phyloP scores from a whole-genome alignment of 2,329 filamentous ascomycete species.

The Diaporthe sp. region DNA sequence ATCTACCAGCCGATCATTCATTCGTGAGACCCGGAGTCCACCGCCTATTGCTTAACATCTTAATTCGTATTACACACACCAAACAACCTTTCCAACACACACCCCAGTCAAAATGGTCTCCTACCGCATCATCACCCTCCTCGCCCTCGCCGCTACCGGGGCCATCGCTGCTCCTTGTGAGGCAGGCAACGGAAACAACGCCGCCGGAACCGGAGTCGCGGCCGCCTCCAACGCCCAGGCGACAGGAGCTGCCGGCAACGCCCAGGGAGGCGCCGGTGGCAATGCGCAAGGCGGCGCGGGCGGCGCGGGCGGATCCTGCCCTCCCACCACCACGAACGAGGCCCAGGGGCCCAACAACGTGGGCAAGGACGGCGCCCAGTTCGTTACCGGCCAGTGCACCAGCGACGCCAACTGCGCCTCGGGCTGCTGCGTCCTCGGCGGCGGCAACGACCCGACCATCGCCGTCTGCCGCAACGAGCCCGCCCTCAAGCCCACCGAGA shows the following conservation, averaged over 20 bases:
- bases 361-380: constrained; percentile 24
- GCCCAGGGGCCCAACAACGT: not conserved
- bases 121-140: constrained; percentile 16
- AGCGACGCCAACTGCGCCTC: constrained; percentile 31
- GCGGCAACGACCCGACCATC: constrained; percentile 4
- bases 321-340: not conserved
- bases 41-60: not conserved
- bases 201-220: constrained; percentile 10
- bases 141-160: constrained; percentile 11
- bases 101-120: constrained; percentile 22
- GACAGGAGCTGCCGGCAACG: not conserved
- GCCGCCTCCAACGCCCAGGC: not conserved
- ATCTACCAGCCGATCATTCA: not conserved
- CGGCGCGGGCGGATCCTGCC: not conserved
- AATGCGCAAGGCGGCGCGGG: not conserved
- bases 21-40: constrained; percentile 25
- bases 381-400: constrained; percentile 30
- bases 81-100: not conserved
- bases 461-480: constrained; percentile 30
- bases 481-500: not conserved
- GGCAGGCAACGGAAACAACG: not conserved
- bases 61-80: constrained; percentile 5
- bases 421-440: constrained; percentile 6
- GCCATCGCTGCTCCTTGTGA: constrained; percentile 20
- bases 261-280: not conserved